Evolutionary conservation across 805 yeast species (phyloP).

Genomic region (Candida coquimbonensis): DNA sequence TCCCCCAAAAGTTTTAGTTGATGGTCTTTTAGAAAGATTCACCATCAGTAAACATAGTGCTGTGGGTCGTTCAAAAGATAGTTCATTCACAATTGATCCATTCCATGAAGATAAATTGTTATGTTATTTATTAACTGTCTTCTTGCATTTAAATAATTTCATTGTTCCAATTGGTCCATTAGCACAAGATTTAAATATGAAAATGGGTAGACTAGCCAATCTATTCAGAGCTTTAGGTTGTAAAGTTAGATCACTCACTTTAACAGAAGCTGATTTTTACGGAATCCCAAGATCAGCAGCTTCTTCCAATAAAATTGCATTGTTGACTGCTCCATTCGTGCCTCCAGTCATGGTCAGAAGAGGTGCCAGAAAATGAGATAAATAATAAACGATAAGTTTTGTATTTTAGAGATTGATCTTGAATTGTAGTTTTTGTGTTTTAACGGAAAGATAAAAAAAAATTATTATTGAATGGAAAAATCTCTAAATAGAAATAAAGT

Average conservation of each 20-base stretch:
- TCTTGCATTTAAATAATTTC: constrained; percentile 72
- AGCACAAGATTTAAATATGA: constrained; percentile 77
- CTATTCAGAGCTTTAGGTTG: constrained; percentile 83
- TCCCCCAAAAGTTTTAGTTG: constrained; percentile 69
- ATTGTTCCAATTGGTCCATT: constrained; percentile 70
- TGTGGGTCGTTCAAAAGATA: constrained; percentile 68
- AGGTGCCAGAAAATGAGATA: constrained; percentile 31
- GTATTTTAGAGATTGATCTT: background rate
- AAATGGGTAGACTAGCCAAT: constrained; percentile 62
- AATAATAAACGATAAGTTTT: background rate
- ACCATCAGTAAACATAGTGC: constrained; percentile 58
- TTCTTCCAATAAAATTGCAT: constrained; percentile 68
- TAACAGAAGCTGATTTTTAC: constrained; percentile 67
- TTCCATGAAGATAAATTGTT: constrained; percentile 79
- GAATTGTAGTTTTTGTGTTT: too few relatives aligned
- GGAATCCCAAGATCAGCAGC: constrained; percentile 57
- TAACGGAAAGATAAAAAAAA: background rate
- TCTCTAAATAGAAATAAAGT: background rate
- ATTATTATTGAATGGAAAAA: background rate
- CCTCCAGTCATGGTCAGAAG: constrained; percentile 77
- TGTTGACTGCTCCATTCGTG: constrained; percentile 80
- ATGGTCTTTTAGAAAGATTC: constrained; percentile 65
- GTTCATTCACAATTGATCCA: constrained; percentile 79
- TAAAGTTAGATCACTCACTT: constrained; percentile 59
- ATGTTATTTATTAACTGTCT: constrained; percentile 66